These are phyloP conservation scores for Ilyonectria mors-panacis DNA, from an alignment of 2,329 filamentous ascomycete genomes.

Conservation along the genomic window DNA sequence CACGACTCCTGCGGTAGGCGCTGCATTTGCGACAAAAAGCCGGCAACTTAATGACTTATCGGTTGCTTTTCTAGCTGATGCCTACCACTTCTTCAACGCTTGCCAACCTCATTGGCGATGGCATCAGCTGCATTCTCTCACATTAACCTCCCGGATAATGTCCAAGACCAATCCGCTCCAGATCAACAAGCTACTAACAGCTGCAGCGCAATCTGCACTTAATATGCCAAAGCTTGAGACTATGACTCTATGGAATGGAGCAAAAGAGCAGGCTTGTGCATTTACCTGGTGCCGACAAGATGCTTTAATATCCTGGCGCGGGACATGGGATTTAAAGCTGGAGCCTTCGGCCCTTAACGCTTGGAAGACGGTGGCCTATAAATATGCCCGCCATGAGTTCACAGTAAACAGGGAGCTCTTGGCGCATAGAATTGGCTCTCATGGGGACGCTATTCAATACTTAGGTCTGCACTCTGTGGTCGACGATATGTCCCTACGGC, in stretches of 20 bases:
- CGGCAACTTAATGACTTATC: slow-evolving; percentile 14
- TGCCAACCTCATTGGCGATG: slow-evolving; percentile 17
- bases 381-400: too few relatives aligned
- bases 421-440: too few relatives aligned
- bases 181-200: slow-evolving; percentile 7
- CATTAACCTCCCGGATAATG: slow-evolving; percentile 17
- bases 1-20: slow-evolving; percentile 12
- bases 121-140: slow-evolving; percentile 15
- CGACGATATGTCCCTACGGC: too few relatives aligned
- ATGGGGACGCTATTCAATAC: too few relatives aligned
- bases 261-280: slow-evolving; percentile 22
- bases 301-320: slow-evolving; percentile 28
- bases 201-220: slow-evolving; percentile 5
- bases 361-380: slow-evolving; percentile 26
- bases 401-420: too few relatives aligned
- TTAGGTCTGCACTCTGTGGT: too few relatives aligned
- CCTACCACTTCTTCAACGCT: slow-evolving; percentile 7
- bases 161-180: background rate
- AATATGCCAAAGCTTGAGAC: slow-evolving; percentile 29
- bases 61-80: slow-evolving; percentile 17
- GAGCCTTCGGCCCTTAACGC: background rate
- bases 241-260: slow-evolving; percentile 32
- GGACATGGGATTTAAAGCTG: slow-evolving; percentile 20
- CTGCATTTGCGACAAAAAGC: slow-evolving; percentile 16
- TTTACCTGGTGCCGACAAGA: slow-evolving; percentile 18